Percentiles rank a stretch among this genome's conserved stretches.
These are phyloP conservation scores for Fusarium camptoceras DNA, from an alignment of 2,329 filamentous ascomycete genomes.

Conservation along the genomic window DNA sequence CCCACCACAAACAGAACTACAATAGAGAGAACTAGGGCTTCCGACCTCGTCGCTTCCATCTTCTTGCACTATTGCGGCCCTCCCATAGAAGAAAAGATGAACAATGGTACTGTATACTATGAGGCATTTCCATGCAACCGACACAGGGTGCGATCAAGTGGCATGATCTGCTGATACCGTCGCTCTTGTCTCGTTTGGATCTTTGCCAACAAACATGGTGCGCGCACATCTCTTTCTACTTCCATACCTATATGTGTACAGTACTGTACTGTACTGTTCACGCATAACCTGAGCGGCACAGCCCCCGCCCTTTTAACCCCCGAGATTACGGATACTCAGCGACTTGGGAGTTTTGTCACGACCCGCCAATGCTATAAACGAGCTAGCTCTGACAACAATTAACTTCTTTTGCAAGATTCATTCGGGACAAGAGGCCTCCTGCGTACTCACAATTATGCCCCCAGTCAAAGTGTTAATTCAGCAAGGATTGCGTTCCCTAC, in stretches of 20 bases:
- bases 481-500: slow-evolving; percentile 1
- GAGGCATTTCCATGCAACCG: slow-evolving; percentile 43
- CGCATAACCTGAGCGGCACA: slow-evolving; percentile 10
- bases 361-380: slow-evolving; percentile 21
- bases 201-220: slow-evolving; percentile 14
- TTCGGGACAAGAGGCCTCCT: slow-evolving; percentile 32
- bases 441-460: slow-evolving; percentile 5
- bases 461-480: not conserved
- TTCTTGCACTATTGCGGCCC: slow-evolving; percentile 7
- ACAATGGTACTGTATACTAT: slow-evolving; percentile 19
- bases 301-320: slow-evolving; percentile 20
- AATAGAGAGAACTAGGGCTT: slow-evolving; percentile 26
- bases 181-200: slow-evolving; percentile 27
- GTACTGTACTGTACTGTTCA: slow-evolving; percentile 7
- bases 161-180: slow-evolving; percentile 32
- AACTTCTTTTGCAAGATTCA: slow-evolving; percentile 4
- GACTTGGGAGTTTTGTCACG: slow-evolving; percentile 8
- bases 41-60: slow-evolving; percentile 15
- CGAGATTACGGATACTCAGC: slow-evolving; percentile 20
- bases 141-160: slow-evolving; percentile 36
- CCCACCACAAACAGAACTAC: slow-evolving; percentile 6
- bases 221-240: slow-evolving; percentile 8
- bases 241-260: not conserved
- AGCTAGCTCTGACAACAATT: slow-evolving; percentile 28
- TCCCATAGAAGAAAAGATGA: not conserved